Conservation (phyloP, 2,329 filamentous ascomycete genomes). For the Dendryphion nanum region DNA sequence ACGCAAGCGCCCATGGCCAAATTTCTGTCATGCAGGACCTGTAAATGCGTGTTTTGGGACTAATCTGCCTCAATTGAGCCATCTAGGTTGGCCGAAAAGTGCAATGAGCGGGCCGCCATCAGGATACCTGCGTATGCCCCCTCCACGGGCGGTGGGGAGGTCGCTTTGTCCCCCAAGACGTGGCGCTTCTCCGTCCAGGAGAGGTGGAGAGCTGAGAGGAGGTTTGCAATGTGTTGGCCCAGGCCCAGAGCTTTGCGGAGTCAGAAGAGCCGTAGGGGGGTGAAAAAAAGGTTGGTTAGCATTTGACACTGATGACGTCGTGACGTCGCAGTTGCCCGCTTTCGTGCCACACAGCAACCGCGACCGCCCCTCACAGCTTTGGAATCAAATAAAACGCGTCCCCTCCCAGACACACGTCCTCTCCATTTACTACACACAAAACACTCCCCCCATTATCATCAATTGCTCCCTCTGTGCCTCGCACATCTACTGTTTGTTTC, state of each 20-base stretch:
- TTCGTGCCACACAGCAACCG: background rate
- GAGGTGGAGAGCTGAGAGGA: no score
- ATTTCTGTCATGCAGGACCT: background rate
- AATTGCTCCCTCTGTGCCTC: background rate
- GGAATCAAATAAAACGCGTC: no score
- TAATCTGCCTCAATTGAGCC: background rate
- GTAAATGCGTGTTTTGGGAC: background rate
- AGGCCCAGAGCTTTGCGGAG: background rate
- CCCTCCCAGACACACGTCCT: background rate
- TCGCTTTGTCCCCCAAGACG: background rate
- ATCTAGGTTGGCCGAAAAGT: background rate
- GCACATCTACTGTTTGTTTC: conserved; percentile 2
- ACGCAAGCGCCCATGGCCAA: background rate
- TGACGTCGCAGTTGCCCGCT: background rate
- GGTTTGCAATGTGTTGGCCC: no score
- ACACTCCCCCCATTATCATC: background rate
- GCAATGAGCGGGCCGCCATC: background rate
- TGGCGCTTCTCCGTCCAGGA: background rate
- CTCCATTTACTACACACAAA: background rate
- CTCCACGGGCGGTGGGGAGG: background rate
- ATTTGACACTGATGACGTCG: background rate
- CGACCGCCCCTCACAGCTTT: background rate
- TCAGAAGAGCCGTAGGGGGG: no score
- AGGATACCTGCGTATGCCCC: background rate
- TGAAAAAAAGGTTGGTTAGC: background rate